These are phyloP conservation scores for Hippophae rhamnoides DNA, from an alignment of 306 rosid species.

Conservation along the genomic window DNA sequence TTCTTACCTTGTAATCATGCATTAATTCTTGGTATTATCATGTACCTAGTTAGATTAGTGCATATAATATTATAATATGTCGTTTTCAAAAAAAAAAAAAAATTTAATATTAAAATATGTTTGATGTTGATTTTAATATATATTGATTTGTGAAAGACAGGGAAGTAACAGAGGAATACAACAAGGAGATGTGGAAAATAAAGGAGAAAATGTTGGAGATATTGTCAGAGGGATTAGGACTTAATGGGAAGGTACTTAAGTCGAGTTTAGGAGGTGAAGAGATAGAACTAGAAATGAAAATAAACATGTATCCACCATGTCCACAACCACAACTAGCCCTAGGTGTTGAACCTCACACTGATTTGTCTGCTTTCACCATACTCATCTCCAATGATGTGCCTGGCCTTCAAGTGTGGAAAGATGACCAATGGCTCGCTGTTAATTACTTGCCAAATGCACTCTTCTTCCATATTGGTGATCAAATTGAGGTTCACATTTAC, in stretches of 20 bases:
- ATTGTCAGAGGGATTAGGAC: constrained; percentile 44
- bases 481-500: constrained; percentile 32
- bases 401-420: constrained; percentile 53
- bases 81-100: too few species aligned
- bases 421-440: constrained; percentile 39
- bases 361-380: constrained; percentile 57
- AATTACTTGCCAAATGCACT: constrained; percentile 36
- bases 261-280: constrained; percentile 32
- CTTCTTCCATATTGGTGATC: constrained; percentile 55
- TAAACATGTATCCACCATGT: constrained; percentile 68
- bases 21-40: too few species aligned
- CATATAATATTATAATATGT: too few species aligned
- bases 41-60: too few species aligned
- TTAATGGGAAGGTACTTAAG: constrained; percentile 36
- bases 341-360: constrained; percentile 71
- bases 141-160: constrained; percentile 9
- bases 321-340: constrained; percentile 61
- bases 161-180: constrained; percentile 44
- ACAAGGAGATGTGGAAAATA: constrained; percentile 33
- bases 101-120: too few species aligned
- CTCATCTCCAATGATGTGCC: constrained; percentile 51
- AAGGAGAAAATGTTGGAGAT: constrained; percentile 30
- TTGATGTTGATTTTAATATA: neutral
- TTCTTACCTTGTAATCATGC: too few species aligned
- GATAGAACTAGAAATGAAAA: constrained; percentile 57